Evolutionary conservation across 352 stramenopile genomes (phyloP).

Genomic region (Globisporangium spinosum): DNA sequence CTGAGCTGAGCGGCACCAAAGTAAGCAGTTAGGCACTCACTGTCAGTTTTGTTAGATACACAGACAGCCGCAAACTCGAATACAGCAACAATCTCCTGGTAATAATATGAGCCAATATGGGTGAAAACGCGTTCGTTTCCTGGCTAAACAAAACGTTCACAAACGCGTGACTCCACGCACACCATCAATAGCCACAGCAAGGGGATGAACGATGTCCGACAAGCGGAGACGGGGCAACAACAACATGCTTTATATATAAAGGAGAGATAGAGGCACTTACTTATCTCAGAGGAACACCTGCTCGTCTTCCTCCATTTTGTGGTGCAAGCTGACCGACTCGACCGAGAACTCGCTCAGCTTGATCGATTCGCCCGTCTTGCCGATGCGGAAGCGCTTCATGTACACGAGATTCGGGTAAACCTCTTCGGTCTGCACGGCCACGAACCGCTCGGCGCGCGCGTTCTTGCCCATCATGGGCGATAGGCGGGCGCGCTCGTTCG

Average conservation of each 20-base stretch:
- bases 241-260: slow-evolving; percentile 4
- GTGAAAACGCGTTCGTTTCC: not conserved
- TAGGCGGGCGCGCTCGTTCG: slow-evolving; percentile 51
- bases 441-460: slow-evolving; percentile 55
- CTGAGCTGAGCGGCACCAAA: not conserved
- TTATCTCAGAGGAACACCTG: slow-evolving; percentile 48
- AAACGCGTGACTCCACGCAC: not conserved
- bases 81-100: not conserved
- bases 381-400: slow-evolving; percentile 74
- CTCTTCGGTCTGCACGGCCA: slow-evolving; percentile 66
- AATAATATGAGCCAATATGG: not conserved
- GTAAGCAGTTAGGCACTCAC: not conserved
- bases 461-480: slow-evolving; percentile 45
- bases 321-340: slow-evolving; percentile 54
- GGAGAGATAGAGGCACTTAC: not conserved
- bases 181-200: not conserved
- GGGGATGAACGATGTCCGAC: not conserved
- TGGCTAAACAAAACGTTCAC: not conserved
- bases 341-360: slow-evolving; percentile 72
- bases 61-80: not conserved
- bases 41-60: not conserved
- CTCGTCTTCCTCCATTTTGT: slow-evolving; percentile 68
- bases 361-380: slow-evolving; percentile 63
- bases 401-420: slow-evolving; percentile 74
- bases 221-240: not conserved